Evolutionary conservation across 768 basidiomycete species (phyloP), one percentile per base, ranked within the genome.

Genomic region (Mrakia frigida): DNA sequence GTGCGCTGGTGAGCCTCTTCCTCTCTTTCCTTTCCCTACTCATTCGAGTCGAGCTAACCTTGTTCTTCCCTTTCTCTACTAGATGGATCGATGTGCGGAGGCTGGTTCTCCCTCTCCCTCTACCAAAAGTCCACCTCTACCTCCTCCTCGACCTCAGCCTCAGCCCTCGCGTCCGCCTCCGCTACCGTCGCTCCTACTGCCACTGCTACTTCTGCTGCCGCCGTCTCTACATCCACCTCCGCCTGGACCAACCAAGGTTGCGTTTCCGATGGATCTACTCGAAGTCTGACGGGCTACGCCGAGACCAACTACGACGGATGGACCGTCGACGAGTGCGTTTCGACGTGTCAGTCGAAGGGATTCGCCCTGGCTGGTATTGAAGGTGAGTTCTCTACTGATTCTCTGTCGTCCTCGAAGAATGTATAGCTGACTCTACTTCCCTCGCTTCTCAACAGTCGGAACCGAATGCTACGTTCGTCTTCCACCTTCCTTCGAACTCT

Each of bases 341-440:
- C 67, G 6, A 65, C 68, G 16, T 78, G 77, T 46, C 52, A 70
- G 43, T 2, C 39, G 2, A 69, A 78, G 69, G 77, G 77, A 28
- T 78, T 50, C 72, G 60, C 77, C 2, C 52, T 78, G 56, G 77
- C 77, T 60, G 77, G 77, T 28, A 59, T 78, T 39, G 77, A 78
- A 56, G 77, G 73, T 43, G 14, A 25, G 67, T 33, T 35, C 43
- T 50, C 25, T 50, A 9, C 31, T 52, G 9, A 4, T 70, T 43
- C 28, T 52, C 50, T 6, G 25, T 50, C 14, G 6, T 53, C 7
- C 9, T 46, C 43, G 43, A 50, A 21, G n/a, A 31, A 14, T 21
- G 28, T 14, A 23, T 28, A 43, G n/a, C 37, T 69, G 41, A 52
- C 70, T 46, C 39, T 46, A 0, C 10, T 16, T 69, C 18, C 33